Conservation (phyloP, 306 rosid genomes). For the Quercus rubra region DNA sequence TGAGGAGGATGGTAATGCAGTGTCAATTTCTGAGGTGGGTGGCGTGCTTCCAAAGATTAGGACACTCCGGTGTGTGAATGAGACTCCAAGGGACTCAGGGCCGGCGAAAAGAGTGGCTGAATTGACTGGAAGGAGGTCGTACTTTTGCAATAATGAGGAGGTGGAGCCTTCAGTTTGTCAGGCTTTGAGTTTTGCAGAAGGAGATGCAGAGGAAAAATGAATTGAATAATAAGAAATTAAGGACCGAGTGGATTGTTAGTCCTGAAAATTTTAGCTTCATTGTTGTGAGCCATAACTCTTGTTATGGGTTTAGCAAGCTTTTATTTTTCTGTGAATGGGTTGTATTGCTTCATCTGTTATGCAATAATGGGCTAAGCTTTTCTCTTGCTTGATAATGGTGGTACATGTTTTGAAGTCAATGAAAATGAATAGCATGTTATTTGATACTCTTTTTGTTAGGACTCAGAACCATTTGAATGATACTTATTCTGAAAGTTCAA, state of each 20-base stretch:
- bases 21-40: background rate
- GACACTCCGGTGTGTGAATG: slow-evolving; percentile 32
- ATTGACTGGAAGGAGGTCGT: slow-evolving; percentile 48
- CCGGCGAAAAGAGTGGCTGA: slow-evolving; percentile 74
- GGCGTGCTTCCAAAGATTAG: slow-evolving; percentile 65
- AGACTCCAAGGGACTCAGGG: slow-evolving; percentile 82
- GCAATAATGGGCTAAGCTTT: background rate
- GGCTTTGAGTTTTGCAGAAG: slow-evolving; percentile 58
- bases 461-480: background rate
- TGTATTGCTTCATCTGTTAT: background rate
- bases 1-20: slow-evolving; percentile 18
- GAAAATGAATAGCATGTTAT: background rate
- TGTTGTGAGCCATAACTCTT: slow-evolving; percentile 9
- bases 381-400: background rate
- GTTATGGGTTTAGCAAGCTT: slow-evolving; percentile 12
- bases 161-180: slow-evolving; percentile 45
- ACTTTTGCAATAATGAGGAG: slow-evolving; percentile 36
- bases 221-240: background rate
- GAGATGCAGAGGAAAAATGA: slow-evolving; percentile 31
- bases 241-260: background rate
- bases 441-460: background rate
- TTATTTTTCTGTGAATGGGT: background rate
- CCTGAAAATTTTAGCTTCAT: slow-evolving; percentile 11
- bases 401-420: background rate
- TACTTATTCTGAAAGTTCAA: background rate